Percentiles rank a stretch among this genome's conserved stretches.
phyloP scores from a whole-genome alignment of 345 rosid genomes.

The Schrenkiella parvula region DNA sequence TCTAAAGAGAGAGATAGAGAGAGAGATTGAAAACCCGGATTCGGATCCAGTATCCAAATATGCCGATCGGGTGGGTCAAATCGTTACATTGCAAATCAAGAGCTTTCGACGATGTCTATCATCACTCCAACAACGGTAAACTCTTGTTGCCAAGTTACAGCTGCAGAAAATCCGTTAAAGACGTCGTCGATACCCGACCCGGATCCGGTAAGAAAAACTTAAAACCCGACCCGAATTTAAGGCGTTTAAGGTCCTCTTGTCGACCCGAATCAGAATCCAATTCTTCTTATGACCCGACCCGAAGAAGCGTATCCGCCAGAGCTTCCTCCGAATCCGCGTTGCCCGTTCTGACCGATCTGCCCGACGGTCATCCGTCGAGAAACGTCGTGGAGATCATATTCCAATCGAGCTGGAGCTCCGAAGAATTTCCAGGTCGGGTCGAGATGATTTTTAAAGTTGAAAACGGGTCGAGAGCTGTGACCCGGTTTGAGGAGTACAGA shows the following conservation, averaged over 20 bases:
- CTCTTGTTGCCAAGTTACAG: conserved; percentile 52
- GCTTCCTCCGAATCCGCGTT: conserved; percentile 39
- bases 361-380: conserved; percentile 85
- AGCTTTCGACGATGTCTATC: conserved; percentile 81
- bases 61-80: conserved; percentile 88
- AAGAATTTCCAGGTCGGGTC: conserved; percentile 66
- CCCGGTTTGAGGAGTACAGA: conserved; percentile 90
- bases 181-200: conserved; percentile 57
- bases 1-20: not conserved
- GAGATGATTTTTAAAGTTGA: conserved; percentile 93
- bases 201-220: conserved; percentile 10
- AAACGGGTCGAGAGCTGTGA: conserved; percentile 61
- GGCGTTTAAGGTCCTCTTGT: conserved; percentile 16
- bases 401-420: conserved; percentile 86
- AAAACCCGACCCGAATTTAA: conserved; percentile 25
- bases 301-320: conserved; percentile 29
- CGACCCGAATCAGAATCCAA: conserved; percentile 33
- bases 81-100: conserved; percentile 90
- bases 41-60: conserved; percentile 35
- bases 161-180: conserved; percentile 63
- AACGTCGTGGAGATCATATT: conserved; percentile 94
- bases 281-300: conserved; percentile 35
- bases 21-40: conserved; percentile 10
- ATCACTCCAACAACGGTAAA: conserved; percentile 47
- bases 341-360: conserved; percentile 74